Conservation (phyloP, 2,329 filamentous ascomycete species). For the Neopestalotiopsis clavispora region DNA sequence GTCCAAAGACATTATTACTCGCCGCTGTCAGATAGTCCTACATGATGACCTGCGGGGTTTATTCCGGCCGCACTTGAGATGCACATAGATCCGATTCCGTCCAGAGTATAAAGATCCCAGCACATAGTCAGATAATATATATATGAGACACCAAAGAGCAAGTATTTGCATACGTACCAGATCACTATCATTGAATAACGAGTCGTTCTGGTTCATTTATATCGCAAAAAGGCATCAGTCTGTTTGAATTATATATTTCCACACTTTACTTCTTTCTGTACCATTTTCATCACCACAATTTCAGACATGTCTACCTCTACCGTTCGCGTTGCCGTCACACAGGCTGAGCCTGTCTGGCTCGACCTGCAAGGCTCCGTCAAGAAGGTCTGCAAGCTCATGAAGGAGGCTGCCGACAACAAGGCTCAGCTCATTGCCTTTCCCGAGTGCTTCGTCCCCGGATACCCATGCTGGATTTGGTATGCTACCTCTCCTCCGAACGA, state of each 20-base stretch:
- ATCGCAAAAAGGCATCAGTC: not conserved
- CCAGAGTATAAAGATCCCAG: not conserved
- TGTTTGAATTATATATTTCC: not conserved
- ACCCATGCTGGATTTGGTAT: conserved; percentile 35
- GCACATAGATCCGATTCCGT: not conserved
- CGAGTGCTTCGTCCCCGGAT: conserved; percentile 50
- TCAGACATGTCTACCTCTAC: conserved; percentile 17
- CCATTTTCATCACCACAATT: not conserved
- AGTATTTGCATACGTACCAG: not conserved
- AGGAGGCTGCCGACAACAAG: conserved; percentile 50
- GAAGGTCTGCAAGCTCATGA: conserved; percentile 54
- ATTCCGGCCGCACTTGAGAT: not conserved
- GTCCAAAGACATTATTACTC: not conserved
- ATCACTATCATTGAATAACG: not conserved
- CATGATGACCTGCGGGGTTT: not conserved
- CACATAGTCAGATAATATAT: not conserved
- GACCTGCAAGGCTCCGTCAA: conserved; percentile 50
- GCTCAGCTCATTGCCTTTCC: conserved; percentile 54
- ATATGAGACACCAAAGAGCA: not conserved
- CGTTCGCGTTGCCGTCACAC: conserved; percentile 49
- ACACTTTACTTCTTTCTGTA: not conserved
- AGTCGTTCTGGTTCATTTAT: not conserved
- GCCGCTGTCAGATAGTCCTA: not conserved
- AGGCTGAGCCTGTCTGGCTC: conserved; percentile 60
- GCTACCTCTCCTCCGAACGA: not conserved